A percentile compares a stretch with the other conserved stretches of the same genome.
Evolutionary conservation across 345 rosid species (phyloP).

Genomic region (Bretschneidera sinensis): DNA sequence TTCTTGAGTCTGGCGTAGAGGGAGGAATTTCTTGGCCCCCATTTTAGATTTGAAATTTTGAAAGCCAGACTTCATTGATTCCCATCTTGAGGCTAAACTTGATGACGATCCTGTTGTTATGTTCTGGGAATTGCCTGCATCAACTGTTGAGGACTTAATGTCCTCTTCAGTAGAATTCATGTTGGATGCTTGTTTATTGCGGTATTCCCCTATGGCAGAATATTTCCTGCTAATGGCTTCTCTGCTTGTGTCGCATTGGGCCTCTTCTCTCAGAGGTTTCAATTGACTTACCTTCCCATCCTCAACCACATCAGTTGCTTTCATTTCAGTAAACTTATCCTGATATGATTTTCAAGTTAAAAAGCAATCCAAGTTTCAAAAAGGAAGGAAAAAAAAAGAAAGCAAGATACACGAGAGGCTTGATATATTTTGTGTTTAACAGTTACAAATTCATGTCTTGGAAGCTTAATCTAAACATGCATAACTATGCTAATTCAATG

Average conservation of each 20-base stretch:
- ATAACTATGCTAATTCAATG: too few relatives aligned
- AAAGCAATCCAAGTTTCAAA: too few relatives aligned
- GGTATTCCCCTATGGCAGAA: constrained; percentile 45
- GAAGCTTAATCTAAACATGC: too few relatives aligned
- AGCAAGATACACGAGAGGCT: too few relatives aligned
- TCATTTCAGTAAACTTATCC: constrained; percentile 51
- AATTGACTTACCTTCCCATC: too few relatives aligned
- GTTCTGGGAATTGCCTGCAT: constrained; percentile 26
- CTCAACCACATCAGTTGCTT: too few relatives aligned
- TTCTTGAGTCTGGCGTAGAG: constrained; percentile 38
- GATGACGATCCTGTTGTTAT: constrained; percentile 24
- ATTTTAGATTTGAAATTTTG: constrained; percentile 51
- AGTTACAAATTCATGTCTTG: too few relatives aligned
- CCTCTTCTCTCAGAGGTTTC: constrained; percentile 33
- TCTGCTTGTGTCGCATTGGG: constrained; percentile 34
- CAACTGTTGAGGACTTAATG: constrained; percentile 33
- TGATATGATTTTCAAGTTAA: constrained; percentile 15
- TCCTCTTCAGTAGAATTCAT: constrained; percentile 33
- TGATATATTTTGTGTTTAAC: too few relatives aligned
- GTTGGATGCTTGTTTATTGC: constrained; percentile 33
- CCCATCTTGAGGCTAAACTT: constrained; percentile 47
- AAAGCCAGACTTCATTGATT: constrained; percentile 57
- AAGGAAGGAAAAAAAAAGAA: too few relatives aligned
- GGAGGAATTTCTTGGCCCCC: constrained; percentile 44
- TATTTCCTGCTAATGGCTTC: constrained; percentile 56